Evolutionary conservation across 2,329 filamentous ascomycete species (phyloP), one percentile per base, ranked within the genome.

Genomic region (Pseudogymnoascus sp.): DNA sequence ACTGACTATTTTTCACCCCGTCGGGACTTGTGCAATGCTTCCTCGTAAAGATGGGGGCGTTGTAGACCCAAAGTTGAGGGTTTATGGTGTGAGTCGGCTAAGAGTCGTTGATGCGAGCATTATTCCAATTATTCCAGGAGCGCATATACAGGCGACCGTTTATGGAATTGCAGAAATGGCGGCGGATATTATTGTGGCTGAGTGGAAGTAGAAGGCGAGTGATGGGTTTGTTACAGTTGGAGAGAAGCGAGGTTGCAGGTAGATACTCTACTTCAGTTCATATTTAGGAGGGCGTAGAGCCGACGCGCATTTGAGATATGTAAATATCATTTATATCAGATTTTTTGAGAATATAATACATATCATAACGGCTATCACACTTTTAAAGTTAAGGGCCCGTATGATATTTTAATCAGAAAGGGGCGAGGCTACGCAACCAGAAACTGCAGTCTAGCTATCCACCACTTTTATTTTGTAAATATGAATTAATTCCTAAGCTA

Each of bases 31-130:
- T 41, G 58, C 65, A 4, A 67, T 67, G 65, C 58, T 65, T 21
- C 61, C 65, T 15, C 33, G 38, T 30, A 57, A 57, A 3, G 34
- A 63, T 9, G 62, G 63, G 12, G 63, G 65, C 21, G 67, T 68
- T 2, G 60, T 69, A 19, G 66, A 69, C 56, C 28, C 55, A 1
- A 48, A 63, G 8, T 60, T 63, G n/a, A 66, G 59, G 28, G 67
- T 69, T 3, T 62, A 60, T 58, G 67, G 67, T 28, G 64, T 65
- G 13, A 45, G 60, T 18, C 56, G 59, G 0, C 10, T 69, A 23
- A 61, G 65, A 38, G 66, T 69, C 26, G 66, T 68, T 38, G 67
- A 68, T 62, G 61, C 64, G 9, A 61, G 63, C 35, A 34, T 63
- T 13, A 63, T 69, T 57, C 62, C 66, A 10, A 41, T 66, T 26